Base-by-base conservation (phyloP, 1,139 yeast genomes). In the Scheffersomyces quercinus region DNA sequence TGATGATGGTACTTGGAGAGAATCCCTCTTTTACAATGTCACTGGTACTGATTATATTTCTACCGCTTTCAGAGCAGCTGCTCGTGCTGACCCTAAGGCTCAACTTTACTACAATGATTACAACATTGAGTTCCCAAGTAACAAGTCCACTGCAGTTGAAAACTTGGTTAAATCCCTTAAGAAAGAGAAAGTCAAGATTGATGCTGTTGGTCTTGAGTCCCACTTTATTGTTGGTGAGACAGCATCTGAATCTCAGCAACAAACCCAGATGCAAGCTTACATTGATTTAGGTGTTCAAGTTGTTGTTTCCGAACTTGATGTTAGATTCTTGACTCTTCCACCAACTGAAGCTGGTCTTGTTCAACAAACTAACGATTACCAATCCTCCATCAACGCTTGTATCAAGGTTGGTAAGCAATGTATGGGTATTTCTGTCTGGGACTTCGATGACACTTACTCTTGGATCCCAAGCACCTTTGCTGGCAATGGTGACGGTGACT, bases 251-350 rank as follows among this genome's bases (percentile, higher is more conserved):
- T n/a, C 15, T n/a, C 35, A 31, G 8, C 35, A 31, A 4, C 35
- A 31, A 8, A 13, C 14, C 14, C 35, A 31, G 7, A 31, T 31
- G 35, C 35, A 31, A 31, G 15, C 35, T 5, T 31, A 31, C n/a
- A 31, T 31, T 14, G 35, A 31, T 8, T 31, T 31, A 20, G 35
- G 35, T 14, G 20, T 31, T 7, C 35, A 31, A 31, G 35, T 31
- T 31, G 35, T 31, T 31, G 35, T 31, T 31, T 31, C 35, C 11
- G 35, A 31, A 31, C 35, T 31, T 20, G 35, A 31, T 31, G 35
- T 31, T 31, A 31, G 35, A 31, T 31, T 31, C 20, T n/a, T 14
- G 20, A 6, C 35, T 3, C 35, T 31, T 14, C 35, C 35, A 31
- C 35, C 35, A 14, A 31, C 35, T 14, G 35, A 31, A 14, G 35